Evolutionary conservation across 129 eudicot genomes (phyloP).

Genomic region (sunflower (Helianthus annuus)): DNA sequence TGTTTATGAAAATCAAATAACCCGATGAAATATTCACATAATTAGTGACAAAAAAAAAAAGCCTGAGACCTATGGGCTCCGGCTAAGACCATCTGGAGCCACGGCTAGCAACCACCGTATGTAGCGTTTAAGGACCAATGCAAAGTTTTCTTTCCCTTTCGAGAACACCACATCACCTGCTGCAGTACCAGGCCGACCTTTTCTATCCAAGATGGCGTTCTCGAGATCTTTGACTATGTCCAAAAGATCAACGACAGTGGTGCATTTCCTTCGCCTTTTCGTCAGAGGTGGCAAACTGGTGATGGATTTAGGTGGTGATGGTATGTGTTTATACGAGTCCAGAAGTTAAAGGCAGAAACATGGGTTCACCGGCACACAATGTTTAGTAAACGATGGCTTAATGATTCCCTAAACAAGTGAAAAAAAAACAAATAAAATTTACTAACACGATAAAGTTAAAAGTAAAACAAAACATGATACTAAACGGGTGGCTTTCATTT

Average conservation of each 20-base stretch:
- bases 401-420: conserved; percentile 63
- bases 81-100: neutral
- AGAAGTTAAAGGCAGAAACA: conserved; percentile 94
- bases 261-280: conserved; percentile 62
- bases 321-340: conserved; percentile 46
- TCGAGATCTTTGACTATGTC: conserved; percentile 87
- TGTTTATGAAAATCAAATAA: conserved; percentile 23
- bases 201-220: conserved; percentile 72
- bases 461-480: too few relatives aligned
- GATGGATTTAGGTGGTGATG: conserved; percentile 32
- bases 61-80: conserved; percentile 44
- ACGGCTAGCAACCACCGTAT: conserved; percentile 61
- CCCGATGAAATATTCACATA: conserved; percentile 8
- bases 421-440: neutral
- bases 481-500: too few relatives aligned
- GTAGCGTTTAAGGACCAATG: conserved; percentile 86
- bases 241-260: conserved; percentile 58
- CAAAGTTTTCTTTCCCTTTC: conserved; percentile 85
- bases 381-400: conserved; percentile 69
- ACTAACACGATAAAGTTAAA: neutral
- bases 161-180: conserved; percentile 96
- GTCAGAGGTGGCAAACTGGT: conserved; percentile 65
- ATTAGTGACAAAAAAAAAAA: conserved; percentile 29
- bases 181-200: conserved; percentile 93
- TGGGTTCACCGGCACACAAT: conserved; percentile 60